Conservation (phyloP, 164 flowering plant species). For the Sextonia rubra region DNA sequence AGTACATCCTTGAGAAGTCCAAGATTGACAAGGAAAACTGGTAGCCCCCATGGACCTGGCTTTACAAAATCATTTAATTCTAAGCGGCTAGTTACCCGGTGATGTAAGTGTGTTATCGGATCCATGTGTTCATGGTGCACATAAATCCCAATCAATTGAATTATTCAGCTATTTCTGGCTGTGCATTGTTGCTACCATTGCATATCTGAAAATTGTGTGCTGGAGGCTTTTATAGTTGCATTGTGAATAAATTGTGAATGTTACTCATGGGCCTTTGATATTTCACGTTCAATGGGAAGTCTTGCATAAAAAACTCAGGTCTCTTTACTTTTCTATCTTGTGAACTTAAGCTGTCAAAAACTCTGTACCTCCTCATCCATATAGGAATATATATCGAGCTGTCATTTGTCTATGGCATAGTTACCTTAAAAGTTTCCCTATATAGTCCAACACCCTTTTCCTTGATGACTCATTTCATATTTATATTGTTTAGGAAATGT, state of each 20-base stretch:
- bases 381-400: neutral
- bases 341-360: neutral
- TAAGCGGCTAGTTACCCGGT: conserved; percentile 2
- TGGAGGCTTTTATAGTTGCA: neutral
- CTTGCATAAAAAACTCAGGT: neutral
- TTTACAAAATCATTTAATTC: neutral
- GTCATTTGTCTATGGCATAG: neutral
- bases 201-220: conserved; percentile 9
- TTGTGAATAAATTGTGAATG: conserved; percentile 15
- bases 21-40: conserved; percentile 51
- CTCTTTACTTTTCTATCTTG: neutral
- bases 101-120: conserved; percentile 13
- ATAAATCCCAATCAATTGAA: conserved; percentile 25
- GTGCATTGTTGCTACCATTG: conserved; percentile 12
- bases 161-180: conserved; percentile 13
- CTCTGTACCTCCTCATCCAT: neutral
- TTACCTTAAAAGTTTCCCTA: neutral
- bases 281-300: neutral
- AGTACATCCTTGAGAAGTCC: conserved; percentile 49
- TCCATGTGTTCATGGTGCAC: conserved; percentile 24
- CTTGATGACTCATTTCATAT: neutral
- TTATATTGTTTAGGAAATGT: neutral
- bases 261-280: neutral
- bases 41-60: conserved; percentile 15
- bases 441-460: neutral